Conservation (phyloP, 164 flowering plant genomes). For the Stephania japonica region DNA sequence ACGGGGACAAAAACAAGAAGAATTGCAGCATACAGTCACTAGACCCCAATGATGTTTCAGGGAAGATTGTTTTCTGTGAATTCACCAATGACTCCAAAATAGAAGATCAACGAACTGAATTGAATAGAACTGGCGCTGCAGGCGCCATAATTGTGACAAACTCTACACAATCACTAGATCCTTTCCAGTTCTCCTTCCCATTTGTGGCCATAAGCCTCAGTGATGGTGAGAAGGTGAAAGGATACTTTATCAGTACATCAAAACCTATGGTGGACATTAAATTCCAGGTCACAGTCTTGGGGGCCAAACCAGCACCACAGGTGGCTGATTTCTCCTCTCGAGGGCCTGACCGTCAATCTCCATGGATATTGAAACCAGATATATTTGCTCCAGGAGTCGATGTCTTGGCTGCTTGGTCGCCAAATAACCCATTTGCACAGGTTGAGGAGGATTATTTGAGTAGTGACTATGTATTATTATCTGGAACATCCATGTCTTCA, state of each 20-base stretch:
- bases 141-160: slow-evolving; percentile 10
- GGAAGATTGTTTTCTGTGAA: slow-evolving; percentile 12
- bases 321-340: slow-evolving; percentile 33
- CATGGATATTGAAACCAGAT: slow-evolving; percentile 34
- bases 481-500: slow-evolving; percentile 13
- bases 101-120: not conserved
- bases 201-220: slow-evolving; percentile 15
- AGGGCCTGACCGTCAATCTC: slow-evolving; percentile 21
- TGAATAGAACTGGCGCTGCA: slow-evolving; percentile 10
- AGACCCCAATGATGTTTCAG: slow-evolving; percentile 1
- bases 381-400: slow-evolving; percentile 33
- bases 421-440: not conserved
- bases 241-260: slow-evolving; percentile 7
- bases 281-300: slow-evolving; percentile 23
- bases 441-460: slow-evolving; percentile 3
- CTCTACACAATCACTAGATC: not conserved
- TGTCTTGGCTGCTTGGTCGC: slow-evolving; percentile 29
- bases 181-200: slow-evolving; percentile 8
- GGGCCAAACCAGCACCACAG: slow-evolving; percentile 30
- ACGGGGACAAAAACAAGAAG: slow-evolving; percentile 8
- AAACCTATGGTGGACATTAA: slow-evolving; percentile 17
- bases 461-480: not conserved
- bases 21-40: not conserved
- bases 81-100: not conserved
- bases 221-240: slow-evolving; percentile 19